Evolutionary conservation across 2,329 filamentous ascomycete genomes (phyloP).

Genomic region (Pseudogymnoascus sp.): DNA sequence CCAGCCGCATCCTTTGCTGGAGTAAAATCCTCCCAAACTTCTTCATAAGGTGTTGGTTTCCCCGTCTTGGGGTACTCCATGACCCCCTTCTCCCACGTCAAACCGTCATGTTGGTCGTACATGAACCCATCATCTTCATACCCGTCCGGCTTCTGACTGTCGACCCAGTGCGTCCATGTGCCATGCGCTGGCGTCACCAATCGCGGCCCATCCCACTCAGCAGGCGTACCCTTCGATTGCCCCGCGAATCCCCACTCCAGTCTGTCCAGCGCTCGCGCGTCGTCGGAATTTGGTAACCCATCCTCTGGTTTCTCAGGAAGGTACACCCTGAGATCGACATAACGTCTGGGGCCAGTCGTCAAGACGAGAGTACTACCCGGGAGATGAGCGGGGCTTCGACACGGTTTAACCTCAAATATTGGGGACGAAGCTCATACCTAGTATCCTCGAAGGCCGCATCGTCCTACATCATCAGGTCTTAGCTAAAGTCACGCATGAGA

Average conservation of each 20-base stretch:
- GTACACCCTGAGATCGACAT: conserved; percentile 19
- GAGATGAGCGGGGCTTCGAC: neutral
- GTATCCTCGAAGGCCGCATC: neutral
- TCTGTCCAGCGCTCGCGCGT: conserved; percentile 5
- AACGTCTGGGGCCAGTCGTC: conserved; percentile 18
- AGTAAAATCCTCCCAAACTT: conserved; percentile 23
- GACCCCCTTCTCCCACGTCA: conserved; percentile 21
- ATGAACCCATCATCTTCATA: conserved; percentile 26
- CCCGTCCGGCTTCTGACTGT: conserved; percentile 13
- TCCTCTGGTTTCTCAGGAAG: conserved; percentile 11
- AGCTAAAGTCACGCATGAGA: neutral
- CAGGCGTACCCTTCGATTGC: conserved; percentile 9
- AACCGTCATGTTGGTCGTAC: conserved; percentile 18
- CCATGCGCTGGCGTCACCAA: conserved; percentile 12
- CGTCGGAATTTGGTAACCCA: conserved; percentile 10
- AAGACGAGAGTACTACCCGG: conserved; percentile 19
- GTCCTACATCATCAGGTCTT: neutral
- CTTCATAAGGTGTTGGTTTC: conserved; percentile 21
- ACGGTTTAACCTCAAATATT: neutral
- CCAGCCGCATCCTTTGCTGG: neutral
- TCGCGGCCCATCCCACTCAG: neutral
- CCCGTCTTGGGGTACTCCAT: conserved; percentile 20
- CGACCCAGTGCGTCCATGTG: conserved; percentile 17
- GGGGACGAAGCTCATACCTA: neutral
- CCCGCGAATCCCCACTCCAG: conserved; percentile 24